phyloP scores from a whole-genome alignment of 768 basidiomycete genomes.

The Pisolithus albus region DNA sequence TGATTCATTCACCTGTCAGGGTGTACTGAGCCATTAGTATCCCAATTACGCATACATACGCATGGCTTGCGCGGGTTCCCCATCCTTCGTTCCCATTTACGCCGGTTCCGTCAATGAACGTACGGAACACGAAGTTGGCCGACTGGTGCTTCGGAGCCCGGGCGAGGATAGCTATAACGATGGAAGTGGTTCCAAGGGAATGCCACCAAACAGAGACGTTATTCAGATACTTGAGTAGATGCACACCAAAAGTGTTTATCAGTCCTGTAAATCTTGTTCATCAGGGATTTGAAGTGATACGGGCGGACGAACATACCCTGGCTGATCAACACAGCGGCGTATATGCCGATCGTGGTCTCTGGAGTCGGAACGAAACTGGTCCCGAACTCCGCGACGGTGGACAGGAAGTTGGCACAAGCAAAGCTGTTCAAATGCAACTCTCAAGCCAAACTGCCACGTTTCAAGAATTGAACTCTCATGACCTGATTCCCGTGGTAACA shows the following conservation, averaged over 20 bases:
- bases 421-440: slow-evolving; percentile 34
- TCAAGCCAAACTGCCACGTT: background rate
- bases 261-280: slow-evolving; percentile 32
- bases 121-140: slow-evolving; percentile 60
- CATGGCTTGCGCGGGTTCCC: slow-evolving; percentile 59
- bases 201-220: slow-evolving; percentile 74
- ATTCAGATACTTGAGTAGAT: slow-evolving; percentile 57
- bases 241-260: slow-evolving; percentile 72
- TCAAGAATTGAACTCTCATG: background rate
- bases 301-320: slow-evolving; percentile 38
- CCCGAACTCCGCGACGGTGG: slow-evolving; percentile 54
- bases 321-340: slow-evolving; percentile 59
- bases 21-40: slow-evolving; percentile 76
- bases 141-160: slow-evolving; percentile 67
- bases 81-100: slow-evolving; percentile 42
- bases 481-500: slow-evolving; percentile 69
- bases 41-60: slow-evolving; percentile 66
- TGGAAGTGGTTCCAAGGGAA: slow-evolving; percentile 57
- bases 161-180: slow-evolving; percentile 63
- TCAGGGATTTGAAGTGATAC: background rate
- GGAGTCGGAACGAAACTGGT: slow-evolving; percentile 52
- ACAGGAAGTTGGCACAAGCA: slow-evolving; percentile 61
- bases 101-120: slow-evolving; percentile 67
- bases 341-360: slow-evolving; percentile 57
- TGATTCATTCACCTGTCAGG: slow-evolving; percentile 45